Evolutionary conservation across 768 basidiomycete species (phyloP), one percentile per base, ranked within the genome.

Genomic region (Pleurotus platypus): DNA sequence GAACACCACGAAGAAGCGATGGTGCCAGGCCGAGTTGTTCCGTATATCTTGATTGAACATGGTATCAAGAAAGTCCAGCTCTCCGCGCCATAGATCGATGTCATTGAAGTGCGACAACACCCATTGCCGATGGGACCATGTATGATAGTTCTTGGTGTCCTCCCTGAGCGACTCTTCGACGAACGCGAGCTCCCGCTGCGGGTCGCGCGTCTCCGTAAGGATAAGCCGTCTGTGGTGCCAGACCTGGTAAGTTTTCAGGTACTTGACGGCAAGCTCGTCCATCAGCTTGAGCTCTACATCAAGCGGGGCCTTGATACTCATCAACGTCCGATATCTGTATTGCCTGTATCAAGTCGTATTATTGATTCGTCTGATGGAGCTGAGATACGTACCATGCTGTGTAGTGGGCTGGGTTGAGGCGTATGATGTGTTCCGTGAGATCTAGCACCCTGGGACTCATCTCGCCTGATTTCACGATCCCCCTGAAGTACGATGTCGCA

Each of bases 81-180:
- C 94, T 12, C 76, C 79, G 1, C 61, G 72, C 91, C 91, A 94
- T 60, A 93, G 63, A n/a, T 71, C 78, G 37, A 82, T 78, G 57
- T 86, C 78, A 63, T 87, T 85, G 76, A 95, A 95, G 67, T 88
- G 84, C 7, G 90, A 87, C 43, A 97, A 83, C 11, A 94, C 70
- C 94, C 94, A 98, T 69, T 99, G 95, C 5, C 96, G 82, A 71
- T 98, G 96, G 6, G 92, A 91, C 97, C 97, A 99, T 0, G 97
- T 98, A 70, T 98, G 96, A 70, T 99, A 99, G 75, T 99, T 99
- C 82, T 99, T 99, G 46, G 84, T 72, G 67, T 99, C 97, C 18
- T 72, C 78, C 6, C 81, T 73, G 27, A 99, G 82, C 1, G 86
- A 85, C 56, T 74, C 71, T 50, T 85, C 80, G 67, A 94, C 87